phyloP scores from a whole-genome alignment of 192 early-diverging fungal species.

The Cladochytrium replicatum region DNA sequence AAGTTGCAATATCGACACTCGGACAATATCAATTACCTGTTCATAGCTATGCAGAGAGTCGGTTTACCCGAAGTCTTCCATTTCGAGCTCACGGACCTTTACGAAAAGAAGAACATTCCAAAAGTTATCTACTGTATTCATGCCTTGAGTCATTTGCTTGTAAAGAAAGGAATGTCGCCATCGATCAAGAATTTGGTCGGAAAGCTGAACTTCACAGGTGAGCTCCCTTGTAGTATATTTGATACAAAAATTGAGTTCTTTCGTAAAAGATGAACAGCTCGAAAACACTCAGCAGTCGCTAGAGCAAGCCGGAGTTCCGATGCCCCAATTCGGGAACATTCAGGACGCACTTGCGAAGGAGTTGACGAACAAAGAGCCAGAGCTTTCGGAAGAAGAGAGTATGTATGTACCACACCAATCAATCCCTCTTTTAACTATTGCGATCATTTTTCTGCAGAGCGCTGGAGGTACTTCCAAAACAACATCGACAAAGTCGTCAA shows the following conservation, averaged over 20 bases:
- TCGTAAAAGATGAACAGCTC: slow-evolving; percentile 52
- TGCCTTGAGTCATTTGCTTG: slow-evolving; percentile 86
- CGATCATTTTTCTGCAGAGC: slow-evolving; percentile 8
- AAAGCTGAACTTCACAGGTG: slow-evolving; percentile 78
- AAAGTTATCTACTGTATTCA: slow-evolving; percentile 98
- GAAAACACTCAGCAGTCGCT: slow-evolving; percentile 72
- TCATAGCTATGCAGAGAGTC: slow-evolving; percentile 66
- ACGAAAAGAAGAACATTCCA: slow-evolving; percentile 98
- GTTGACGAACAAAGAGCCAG: slow-evolving; percentile 22
- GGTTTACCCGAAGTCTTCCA: slow-evolving; percentile 87
- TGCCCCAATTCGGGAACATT: slow-evolving; percentile 87
- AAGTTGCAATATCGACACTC: slow-evolving; percentile 89
- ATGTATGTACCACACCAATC: not conserved
- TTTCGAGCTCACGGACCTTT: slow-evolving; percentile 95
- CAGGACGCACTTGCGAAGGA: slow-evolving; percentile 50
- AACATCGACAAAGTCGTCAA: slow-evolving; percentile 12
- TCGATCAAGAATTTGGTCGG: slow-evolving; percentile 90
- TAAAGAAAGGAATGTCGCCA: slow-evolving; percentile 71
- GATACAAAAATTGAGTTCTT: slow-evolving; percentile 3
- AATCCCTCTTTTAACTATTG: not conserved
- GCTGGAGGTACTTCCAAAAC: slow-evolving; percentile 1
- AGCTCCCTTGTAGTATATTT: not conserved
- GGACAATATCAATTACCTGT: slow-evolving; percentile 95
- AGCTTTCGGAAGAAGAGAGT: slow-evolving; percentile 27
- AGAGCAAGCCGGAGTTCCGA: slow-evolving; percentile 64